Base-by-base conservation (phyloP, 1,284 basidiomycete genomes). In the Rhodotorula sp. region DNA sequence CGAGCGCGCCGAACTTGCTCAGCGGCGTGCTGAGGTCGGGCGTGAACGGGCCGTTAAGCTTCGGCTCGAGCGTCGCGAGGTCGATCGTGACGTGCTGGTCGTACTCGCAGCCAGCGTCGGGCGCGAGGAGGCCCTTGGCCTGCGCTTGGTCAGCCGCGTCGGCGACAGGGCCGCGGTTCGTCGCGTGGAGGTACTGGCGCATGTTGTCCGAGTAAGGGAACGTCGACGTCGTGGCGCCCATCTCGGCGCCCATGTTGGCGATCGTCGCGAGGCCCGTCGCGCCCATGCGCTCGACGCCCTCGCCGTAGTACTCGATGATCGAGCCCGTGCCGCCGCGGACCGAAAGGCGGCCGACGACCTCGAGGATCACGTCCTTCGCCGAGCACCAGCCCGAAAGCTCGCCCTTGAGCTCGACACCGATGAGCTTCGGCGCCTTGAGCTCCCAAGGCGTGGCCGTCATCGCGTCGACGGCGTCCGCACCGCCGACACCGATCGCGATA, bases 401-500 rank as follows among this genome's bases (percentile, higher is more conserved):
- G 15, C 97, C 97, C 48, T 88, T 95, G 64, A 99, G 85, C 82
- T 92, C 92, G 68, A 99, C 86, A 34, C 82, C 77, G 79, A 80
- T 80, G 53, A 80, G 55, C 67, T 80, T 80, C 36, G 79, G 79
- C 46, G 95, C 94, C 83, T 97, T 96, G 69, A 99, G 85, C 82
- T 99, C 97, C 97, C 97, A 99, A 51, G 96, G 94, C 29, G 95
- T 97, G 71, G 92, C 90, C 17, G 96, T 97, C 89, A 99, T 91
- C 25, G 94, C 97, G 82, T 99, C 97, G 44, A 99, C 97, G 29
- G 97, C 97, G 81, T 99, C 97, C 32, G 97, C 97, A 72, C 97
- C 97, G 76, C 97, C 97, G 36, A 99, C 97, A 73, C 97, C 97
- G 71, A 98, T 98, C 17, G 97, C 97, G 71, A 99, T 87, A 86